Base-by-base conservation (phyloP, 2,329 filamentous ascomycete genomes). In the Claviceps maximensis region DNA sequence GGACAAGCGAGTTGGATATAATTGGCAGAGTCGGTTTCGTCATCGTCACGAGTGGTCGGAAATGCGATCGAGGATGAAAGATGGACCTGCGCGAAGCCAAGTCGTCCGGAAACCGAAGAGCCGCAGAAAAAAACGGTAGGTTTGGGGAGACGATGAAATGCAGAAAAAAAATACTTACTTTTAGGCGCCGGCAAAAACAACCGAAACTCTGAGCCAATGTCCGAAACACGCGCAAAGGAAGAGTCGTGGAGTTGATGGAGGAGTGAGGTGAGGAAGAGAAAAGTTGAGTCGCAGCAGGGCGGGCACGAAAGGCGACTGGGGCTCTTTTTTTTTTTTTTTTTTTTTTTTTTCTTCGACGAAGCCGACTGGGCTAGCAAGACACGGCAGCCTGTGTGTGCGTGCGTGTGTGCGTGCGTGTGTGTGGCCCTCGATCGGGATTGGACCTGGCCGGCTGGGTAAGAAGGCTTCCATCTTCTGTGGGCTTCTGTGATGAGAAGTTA, bases 181-280 rank as follows among this genome's bases (percentile, higher is more conserved):
- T 76, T 76, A 68, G 67, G 73, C 72, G 72, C 73, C 73, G 70
- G 69, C 67, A 73, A 73, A 69, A 73, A 71, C 69, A 69, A 69
- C 65, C 67, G 66, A 67, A 68, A 68, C 62, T 68, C 65, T 69
- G 62, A 68, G 67, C 64, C 66, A 69, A 69, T 62, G 66, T 67
- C 66, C 67, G 67, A 70, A 71, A 70, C 66, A 69, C 67, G 69
- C 68, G 68, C 65, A 71, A 71, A 68, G 69, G 72, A 74, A 74
- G 68, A 69, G 68, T 60, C 64, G 67, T 67, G 65, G 67, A 65
- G 62, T 65, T 65, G 64, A 62, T 66, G 57, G 61, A 61, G 56
- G 53, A 56, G 58, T 59, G 57, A 58, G 55, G 58, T 59, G 59
- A 59, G 42, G 49, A 54, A 57, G 59, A 61, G 60, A 61, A 63